Base-by-base conservation (phyloP, 2,329 filamentous ascomycete species). In the Xylariomycetidae sp. region DNA sequence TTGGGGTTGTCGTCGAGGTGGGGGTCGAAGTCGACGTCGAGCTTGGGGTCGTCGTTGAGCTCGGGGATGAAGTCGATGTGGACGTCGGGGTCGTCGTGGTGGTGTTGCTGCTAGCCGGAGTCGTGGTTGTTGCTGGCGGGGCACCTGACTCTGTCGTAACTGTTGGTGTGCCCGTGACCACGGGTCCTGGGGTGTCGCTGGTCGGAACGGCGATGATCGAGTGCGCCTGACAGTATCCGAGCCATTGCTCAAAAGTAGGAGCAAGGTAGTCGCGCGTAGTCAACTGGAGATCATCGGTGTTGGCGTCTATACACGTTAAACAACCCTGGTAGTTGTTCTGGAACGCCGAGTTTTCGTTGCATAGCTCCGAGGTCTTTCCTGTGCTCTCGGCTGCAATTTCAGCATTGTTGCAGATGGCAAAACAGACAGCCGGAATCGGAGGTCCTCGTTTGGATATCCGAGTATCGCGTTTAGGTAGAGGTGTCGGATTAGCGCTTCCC, bases 331-430 rank as follows among this genome's bases (percentile, higher is more conserved):
- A 56, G 15, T 51, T 50, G 0, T 33, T 28, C 3, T 30, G 28
- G 55, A 78, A 82, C 0, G 53, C 37, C 0, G 72, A 74, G 6
- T 31, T 51, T 0, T 31, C 0, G 0, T 33, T 43, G 49, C 79
- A 82, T 1, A 82, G 64, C 0, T 28, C 44, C 0, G 59, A 39
- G 0, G 50, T 53, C 48, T 77, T 75, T 16, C 79, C 79, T 2
- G 60, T 41, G 0, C 38, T 44, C 35, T 72, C 60, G 0, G 61
- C 73, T 44, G 73, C 69, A 3, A 65, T 27, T 20, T 54, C 63
- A 12, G 66, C 66, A 18, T 65, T 61, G 41, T 79, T 70, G 53
- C 80, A 85, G 1, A 48, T 28, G 4, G 56, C 57, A 41, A 55
- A 82, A 53, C 80, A 85, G 4, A 60, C 27, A 0, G 63, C 33